A percentile compares a stretch with the other conserved stretches of the same genome.
These are phyloP conservation scores for Penicillium vulpinum DNA, from an alignment of 2,329 filamentous ascomycete genomes.

Conservation along the genomic window DNA sequence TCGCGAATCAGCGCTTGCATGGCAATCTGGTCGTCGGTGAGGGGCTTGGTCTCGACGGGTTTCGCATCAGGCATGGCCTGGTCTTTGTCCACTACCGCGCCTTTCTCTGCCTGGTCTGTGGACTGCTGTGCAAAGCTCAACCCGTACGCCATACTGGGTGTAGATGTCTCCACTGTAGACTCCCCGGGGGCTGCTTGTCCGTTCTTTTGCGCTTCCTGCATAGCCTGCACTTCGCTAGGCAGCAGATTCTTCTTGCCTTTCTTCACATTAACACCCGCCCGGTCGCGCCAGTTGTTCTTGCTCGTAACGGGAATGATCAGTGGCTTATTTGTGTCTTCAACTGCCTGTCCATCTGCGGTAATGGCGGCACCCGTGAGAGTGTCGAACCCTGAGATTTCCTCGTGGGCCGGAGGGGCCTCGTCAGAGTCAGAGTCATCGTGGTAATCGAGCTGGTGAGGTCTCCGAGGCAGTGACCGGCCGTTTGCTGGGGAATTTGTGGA, in stretches of 20 bases:
- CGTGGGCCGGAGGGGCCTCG: constrained; percentile 33
- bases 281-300: constrained; percentile 71
- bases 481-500: constrained; percentile 20
- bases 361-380: constrained; percentile 43
- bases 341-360: constrained; percentile 36
- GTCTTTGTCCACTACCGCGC: constrained; percentile 26
- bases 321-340: constrained; percentile 54
- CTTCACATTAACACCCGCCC: constrained; percentile 50
- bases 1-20: constrained; percentile 67
- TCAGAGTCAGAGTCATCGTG: constrained; percentile 57
- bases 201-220: constrained; percentile 45
- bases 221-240: constrained; percentile 57
- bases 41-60: constrained; percentile 32
- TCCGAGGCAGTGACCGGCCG: constrained; percentile 28
- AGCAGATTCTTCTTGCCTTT: constrained; percentile 61
- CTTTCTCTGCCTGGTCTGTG: constrained; percentile 16
- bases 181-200: constrained; percentile 33
- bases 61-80: constrained; percentile 31
- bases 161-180: constrained; percentile 50
- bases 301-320: constrained; percentile 78
- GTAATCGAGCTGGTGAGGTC: constrained; percentile 34
- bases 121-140: constrained; percentile 51
- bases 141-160: constrained; percentile 55
- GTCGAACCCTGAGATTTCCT: constrained; percentile 59
- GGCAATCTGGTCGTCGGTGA: constrained; percentile 63